Percentiles rank a stretch among this genome's conserved stretches.
Evolutionary conservation across 441 rosid species (phyloP).

Genomic region (Adansonia grandidieri): DNA sequence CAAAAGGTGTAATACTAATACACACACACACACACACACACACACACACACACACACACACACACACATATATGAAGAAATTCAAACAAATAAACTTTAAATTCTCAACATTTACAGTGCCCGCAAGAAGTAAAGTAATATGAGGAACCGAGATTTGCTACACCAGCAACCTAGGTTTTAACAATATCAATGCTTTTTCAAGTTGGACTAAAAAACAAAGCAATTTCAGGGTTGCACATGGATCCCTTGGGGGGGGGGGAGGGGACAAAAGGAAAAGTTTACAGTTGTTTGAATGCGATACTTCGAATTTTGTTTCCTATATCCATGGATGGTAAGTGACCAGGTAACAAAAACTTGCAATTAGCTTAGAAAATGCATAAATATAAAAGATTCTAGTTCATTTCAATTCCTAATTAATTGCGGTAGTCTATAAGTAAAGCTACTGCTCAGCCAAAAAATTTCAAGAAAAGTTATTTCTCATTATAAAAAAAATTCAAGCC

Average conservation of each 20-base stretch:
- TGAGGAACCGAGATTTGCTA: conserved; percentile 1
- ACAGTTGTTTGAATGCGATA: background rate
- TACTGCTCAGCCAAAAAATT: conserved; percentile 9
- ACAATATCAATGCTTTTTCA: background rate
- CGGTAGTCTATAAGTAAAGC: background rate
- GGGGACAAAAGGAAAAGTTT: background rate
- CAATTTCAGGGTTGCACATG: background rate
- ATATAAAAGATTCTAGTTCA: background rate
- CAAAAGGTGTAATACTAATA: conserved; percentile 5
- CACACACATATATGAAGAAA: no score
- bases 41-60: no score
- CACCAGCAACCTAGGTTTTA: background rate
- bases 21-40: no score
- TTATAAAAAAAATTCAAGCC: conserved; percentile 9
- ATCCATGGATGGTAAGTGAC: background rate
- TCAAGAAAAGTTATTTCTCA: conserved; percentile 5
- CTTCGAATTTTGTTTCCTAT: background rate
- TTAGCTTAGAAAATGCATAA: background rate
- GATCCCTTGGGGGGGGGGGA: background rate
- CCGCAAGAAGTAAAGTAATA: background rate
- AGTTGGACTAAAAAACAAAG: conserved; percentile 6
- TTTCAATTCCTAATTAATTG: background rate
- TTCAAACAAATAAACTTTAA: background rate
- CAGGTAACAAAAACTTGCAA: background rate
- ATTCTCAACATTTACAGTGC: background rate